These are phyloP conservation scores for Boletus bicolor DNA, from an alignment of 768 basidiomycete species.

Conservation along the genomic window DNA sequence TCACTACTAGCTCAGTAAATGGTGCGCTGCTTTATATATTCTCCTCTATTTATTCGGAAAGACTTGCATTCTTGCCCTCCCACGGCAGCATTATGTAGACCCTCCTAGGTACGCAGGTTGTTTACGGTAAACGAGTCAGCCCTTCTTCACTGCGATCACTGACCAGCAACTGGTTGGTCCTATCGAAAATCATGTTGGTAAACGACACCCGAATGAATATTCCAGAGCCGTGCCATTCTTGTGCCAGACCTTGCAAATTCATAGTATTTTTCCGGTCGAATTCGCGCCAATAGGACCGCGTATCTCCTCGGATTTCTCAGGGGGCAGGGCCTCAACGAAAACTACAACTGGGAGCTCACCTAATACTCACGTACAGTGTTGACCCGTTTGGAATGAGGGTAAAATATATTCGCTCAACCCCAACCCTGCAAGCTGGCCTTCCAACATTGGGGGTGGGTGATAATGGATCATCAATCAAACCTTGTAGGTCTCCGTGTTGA, in stretches of 20 bases:
- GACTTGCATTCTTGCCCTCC: neutral
- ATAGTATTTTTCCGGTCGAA: neutral
- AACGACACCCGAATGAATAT: neutral
- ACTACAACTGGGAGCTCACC: neutral
- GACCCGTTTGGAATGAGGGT: neutral
- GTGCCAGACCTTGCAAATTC: neutral
- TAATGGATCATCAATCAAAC: neutral
- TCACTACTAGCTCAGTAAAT: neutral
- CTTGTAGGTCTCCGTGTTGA: neutral
- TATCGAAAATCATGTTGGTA: neutral
- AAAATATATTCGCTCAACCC: neutral
- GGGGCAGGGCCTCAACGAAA: neutral
- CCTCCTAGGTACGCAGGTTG: neutral
- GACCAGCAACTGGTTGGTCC: neutral
- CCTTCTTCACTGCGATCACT: neutral
- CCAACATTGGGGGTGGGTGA: neutral
- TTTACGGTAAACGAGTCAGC: neutral
- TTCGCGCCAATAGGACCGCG: neutral
- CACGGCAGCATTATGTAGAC: no score
- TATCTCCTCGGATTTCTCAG: conserved; percentile 26
- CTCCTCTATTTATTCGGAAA: neutral
- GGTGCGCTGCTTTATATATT: neutral
- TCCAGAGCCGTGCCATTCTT: neutral
- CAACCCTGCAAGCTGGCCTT: neutral
- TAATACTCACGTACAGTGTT: conserved; percentile 1